A percentile compares a stretch with the other conserved stretches of the same genome.
Evolutionary conservation across 306 rosid genomes (phyloP).

Genomic region (Pueraria montana): DNA sequence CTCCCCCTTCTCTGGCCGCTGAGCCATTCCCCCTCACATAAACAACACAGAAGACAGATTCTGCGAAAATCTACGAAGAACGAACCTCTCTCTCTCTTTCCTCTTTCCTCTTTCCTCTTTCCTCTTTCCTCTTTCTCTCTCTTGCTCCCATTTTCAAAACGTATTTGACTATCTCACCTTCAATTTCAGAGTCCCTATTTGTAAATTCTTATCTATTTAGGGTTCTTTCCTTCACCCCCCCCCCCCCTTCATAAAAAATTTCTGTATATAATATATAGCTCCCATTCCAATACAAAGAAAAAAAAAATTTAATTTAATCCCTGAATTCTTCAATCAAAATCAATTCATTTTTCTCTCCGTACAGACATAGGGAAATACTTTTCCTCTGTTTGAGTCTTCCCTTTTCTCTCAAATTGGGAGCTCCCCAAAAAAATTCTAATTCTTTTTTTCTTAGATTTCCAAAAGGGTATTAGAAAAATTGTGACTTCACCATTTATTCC

Average conservation of each 20-base stretch:
- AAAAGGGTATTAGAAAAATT: background rate
- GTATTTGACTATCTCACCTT: constrained; percentile 63
- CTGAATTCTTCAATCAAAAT: constrained; percentile 39
- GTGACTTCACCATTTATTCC: background rate
- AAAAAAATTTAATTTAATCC: background rate
- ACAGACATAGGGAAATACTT: constrained; percentile 22
- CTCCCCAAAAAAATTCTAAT: constrained; percentile 5
- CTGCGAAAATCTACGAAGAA: constrained; percentile 22
- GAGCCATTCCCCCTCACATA: constrained; percentile 10
- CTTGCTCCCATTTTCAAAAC: constrained; percentile 47
- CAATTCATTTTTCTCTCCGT: constrained; percentile 24
- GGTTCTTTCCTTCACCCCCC: background rate
- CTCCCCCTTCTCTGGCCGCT: background rate
- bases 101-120: constrained; percentile 23
- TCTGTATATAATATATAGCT: constrained; percentile 46
- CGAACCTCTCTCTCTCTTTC: constrained; percentile 32
- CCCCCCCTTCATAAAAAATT: background rate
- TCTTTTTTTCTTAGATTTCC: constrained; percentile 19
- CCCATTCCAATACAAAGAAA: background rate
- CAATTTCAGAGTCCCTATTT: constrained; percentile 34
- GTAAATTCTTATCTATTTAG: constrained; percentile 50
- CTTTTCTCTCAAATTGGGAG: constrained; percentile 1
- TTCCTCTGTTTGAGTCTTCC: constrained; percentile 34
- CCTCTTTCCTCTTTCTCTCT: constrained; percentile 43
- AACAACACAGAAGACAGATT: background rate